Percentiles rank a stretch among this genome's conserved stretches.
phyloP scores from a whole-genome alignment of 805 yeast genomes.

The Pichia nakasei region DNA sequence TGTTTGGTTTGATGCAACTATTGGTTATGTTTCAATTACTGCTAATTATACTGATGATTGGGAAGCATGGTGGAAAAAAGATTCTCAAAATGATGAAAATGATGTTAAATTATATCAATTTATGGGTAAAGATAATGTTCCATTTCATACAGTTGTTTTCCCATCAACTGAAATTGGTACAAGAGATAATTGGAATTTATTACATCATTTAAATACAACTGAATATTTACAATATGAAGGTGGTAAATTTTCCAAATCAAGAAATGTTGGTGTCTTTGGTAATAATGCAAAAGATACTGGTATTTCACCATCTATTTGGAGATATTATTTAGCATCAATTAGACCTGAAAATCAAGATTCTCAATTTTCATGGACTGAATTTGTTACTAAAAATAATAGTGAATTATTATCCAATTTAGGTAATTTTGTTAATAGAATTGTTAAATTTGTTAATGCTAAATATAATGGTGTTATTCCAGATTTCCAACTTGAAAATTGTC shows the following conservation, averaged over 20 bases:
- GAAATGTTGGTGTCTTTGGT: conserved; percentile 97
- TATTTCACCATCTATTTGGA: conserved; percentile 88
- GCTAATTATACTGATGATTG: conserved; percentile 81
- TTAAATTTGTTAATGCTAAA: conserved; percentile 83
- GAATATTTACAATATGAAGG: conserved; percentile 97
- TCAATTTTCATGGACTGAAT: conserved; percentile 95
- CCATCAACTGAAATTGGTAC: conserved; percentile 92
- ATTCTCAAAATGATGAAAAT: conserved; percentile 56
- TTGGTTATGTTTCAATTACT: conserved; percentile 93
- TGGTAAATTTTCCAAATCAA: conserved; percentile 96
- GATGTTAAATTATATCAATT: conserved; percentile 85
- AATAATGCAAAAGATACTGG: conserved; percentile 95
- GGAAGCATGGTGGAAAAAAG: conserved; percentile 76
- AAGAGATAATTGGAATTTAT: conserved; percentile 77
- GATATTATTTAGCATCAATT: conserved; percentile 85
- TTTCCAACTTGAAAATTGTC: conserved; percentile 40
- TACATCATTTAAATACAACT: conserved; percentile 86
- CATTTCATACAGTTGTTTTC: conserved; percentile 97
- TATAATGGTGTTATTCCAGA: conserved; percentile 85
- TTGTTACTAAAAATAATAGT: conserved; percentile 86
- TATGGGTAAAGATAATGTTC: conserved; percentile 99
- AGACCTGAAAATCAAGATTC: conserved; percentile 96
- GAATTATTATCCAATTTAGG: conserved; percentile 95
- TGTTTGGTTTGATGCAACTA: conserved; percentile 98
- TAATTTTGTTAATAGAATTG: conserved; percentile 89